Evolutionary conservation across 2,329 filamentous ascomycete genomes (phyloP).

Genomic region (Grosmannia huntii): DNA sequence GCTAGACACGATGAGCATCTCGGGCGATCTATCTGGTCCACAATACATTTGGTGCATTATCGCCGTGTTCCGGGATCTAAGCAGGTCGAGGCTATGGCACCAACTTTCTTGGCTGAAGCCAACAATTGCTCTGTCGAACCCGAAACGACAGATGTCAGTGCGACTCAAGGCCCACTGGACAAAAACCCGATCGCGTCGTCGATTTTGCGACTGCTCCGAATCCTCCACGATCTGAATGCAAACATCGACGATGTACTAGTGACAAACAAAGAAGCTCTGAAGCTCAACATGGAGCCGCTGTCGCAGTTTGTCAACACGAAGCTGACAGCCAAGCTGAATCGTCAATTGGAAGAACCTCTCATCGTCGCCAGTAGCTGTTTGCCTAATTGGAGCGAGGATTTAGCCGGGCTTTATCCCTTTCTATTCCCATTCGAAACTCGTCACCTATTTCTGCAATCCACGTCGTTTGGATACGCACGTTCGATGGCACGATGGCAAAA

Average conservation of each 20-base stretch:
- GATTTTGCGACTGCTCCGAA: slow-evolving; percentile 77
- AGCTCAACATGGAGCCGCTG: slow-evolving; percentile 67
- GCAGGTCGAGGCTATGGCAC: slow-evolving; percentile 55
- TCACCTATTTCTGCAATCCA: slow-evolving; percentile 93
- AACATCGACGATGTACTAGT: slow-evolving; percentile 85
- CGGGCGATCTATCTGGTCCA: slow-evolving; percentile 75
- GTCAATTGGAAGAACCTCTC: slow-evolving; percentile 88
- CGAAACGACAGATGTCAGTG: not conserved
- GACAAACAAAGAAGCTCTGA: slow-evolving; percentile 58
- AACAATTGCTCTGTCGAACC: slow-evolving; percentile 24
- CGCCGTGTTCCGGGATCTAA: slow-evolving; percentile 74
- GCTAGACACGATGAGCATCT: slow-evolving; percentile 46
- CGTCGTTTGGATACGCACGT: slow-evolving; percentile 92
- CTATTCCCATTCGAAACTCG: slow-evolving; percentile 96
- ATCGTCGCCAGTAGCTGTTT: slow-evolving; percentile 96
- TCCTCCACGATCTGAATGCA: slow-evolving; percentile 83
- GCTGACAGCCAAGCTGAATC: slow-evolving; percentile 91
- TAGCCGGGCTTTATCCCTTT: slow-evolving; percentile 89
- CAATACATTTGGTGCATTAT: slow-evolving; percentile 84
- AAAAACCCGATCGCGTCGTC: slow-evolving; percentile 76
- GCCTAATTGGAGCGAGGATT: slow-evolving; percentile 89
- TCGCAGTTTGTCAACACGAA: slow-evolving; percentile 98
- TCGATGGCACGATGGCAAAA: slow-evolving; percentile 98
- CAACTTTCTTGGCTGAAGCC: slow-evolving; percentile 21
- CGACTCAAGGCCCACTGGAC: slow-evolving; percentile 63